Evolutionary conservation across 2,329 filamentous ascomycete species (phyloP), one percentile per base, ranked within the genome.

Genomic region (Colletotrichum paranaense): DNA sequence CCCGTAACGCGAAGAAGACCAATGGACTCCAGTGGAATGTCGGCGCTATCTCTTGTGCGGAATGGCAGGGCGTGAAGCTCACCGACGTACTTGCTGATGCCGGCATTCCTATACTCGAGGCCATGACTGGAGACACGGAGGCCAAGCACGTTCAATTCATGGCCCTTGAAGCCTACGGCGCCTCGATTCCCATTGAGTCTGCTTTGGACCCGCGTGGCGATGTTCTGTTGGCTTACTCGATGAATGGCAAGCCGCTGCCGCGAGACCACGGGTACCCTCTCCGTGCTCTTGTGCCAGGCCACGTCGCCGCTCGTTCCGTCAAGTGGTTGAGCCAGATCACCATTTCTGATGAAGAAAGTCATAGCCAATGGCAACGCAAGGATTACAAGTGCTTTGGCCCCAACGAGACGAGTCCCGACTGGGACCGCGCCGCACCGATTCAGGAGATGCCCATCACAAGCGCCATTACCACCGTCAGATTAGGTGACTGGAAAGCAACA

Each of bases 331-430:
- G 86, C 74, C 88, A 88, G 57, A 90, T 94, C 67, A 86, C 89
- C 0, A 84, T 93, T 1, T 89, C 90, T 52, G 90, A 91, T 68
- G 92, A 93, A 75, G 92, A 94, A 80, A 92, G 90, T 76, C 81
- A 86, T 4, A 91, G 88, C 56, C 88, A 92, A 78, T 92, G 91
- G 91, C 91, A 93, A 78, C 86, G 89, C 26, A 86, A 88, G 22
- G 92, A 93, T 78, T 93, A 93, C 81, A 93, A 93, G 79, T 90
- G 88, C 77, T 92, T 93, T 72, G 90, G 91, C 0, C 91, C 91
- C 4, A 92, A 92, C 77, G 86, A 91, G 79, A 83, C 83, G 38
- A 85, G 86, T 26, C 87, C 90, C 6, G 87, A 92, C 79, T 93
- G 91, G 91, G 88, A 90, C 62, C 83, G 84, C 28, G 91, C 91